Conservation (phyloP, 441 rosid species). For the Melastoma candidum region DNA sequence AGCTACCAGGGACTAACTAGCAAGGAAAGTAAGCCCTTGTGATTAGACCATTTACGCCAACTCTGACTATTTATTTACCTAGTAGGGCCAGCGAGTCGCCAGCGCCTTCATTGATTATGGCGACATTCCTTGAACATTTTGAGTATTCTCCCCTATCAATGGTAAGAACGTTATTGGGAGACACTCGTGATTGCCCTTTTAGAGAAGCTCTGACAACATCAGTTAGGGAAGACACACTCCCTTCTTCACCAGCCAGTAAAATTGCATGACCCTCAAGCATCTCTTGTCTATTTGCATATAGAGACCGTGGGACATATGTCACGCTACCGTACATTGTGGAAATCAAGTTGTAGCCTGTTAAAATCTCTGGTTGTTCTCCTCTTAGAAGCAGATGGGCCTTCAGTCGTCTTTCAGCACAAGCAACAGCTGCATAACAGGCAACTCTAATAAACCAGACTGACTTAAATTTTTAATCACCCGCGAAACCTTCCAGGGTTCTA, state of each 20-base stretch:
- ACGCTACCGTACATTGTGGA: slow-evolving; percentile 67
- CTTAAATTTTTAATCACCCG: no score
- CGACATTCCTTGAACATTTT: slow-evolving; percentile 36
- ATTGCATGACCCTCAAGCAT: slow-evolving; percentile 52
- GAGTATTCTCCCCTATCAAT: slow-evolving; percentile 9
- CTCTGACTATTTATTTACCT: slow-evolving; percentile 31
- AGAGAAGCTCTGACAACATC: slow-evolving; percentile 39
- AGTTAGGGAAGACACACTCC: slow-evolving; percentile 36
- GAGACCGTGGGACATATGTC: slow-evolving; percentile 54
- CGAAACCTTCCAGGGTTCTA: no score
- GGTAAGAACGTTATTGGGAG: slow-evolving; percentile 16
- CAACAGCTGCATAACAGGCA: slow-evolving; percentile 52
- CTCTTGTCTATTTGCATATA: slow-evolving; percentile 49
- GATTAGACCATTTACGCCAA: no score
- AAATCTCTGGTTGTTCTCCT: slow-evolving; percentile 75
- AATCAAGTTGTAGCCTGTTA: slow-evolving; percentile 76
- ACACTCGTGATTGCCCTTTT: slow-evolving; percentile 9
- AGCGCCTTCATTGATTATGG: slow-evolving; percentile 79
- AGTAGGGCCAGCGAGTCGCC: slow-evolving; percentile 71
- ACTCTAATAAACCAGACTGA: background rate
- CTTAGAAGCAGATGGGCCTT: slow-evolving; percentile 77
- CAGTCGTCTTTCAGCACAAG: slow-evolving; percentile 80
- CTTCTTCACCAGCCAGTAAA: slow-evolving; percentile 41
- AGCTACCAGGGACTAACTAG: no score
- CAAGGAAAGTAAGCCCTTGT: no score